Evolutionary conservation across 2,329 filamentous ascomycete genomes (phyloP).

Genomic region (Plenodomus biglobosus): DNA sequence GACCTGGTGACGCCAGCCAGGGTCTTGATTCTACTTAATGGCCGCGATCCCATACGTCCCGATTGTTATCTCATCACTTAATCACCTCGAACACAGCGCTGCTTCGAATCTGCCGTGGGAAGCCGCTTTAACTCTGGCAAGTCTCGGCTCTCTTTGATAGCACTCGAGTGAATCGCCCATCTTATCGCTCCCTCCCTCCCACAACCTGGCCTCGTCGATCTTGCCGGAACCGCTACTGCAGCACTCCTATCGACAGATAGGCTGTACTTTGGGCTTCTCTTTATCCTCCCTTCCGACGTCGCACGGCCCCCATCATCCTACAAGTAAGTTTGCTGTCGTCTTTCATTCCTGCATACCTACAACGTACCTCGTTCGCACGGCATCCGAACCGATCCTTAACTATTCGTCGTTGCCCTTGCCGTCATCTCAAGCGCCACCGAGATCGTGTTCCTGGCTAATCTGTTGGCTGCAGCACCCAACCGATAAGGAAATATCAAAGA

Average conservation of each 20-base stretch:
- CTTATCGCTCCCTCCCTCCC: conserved; percentile 38
- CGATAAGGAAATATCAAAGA: conserved; percentile 41
- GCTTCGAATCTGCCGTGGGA: conserved; percentile 26
- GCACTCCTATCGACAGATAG: conserved; percentile 5
- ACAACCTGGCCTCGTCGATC: conserved; percentile 18
- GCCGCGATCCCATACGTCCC: conserved; percentile 14
- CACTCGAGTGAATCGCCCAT: conserved; percentile 12
- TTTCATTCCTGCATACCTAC: conserved; percentile 14
- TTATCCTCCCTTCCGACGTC: conserved; percentile 25
- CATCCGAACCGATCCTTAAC: conserved; percentile 1
- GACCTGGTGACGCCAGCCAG: conserved; percentile 13
- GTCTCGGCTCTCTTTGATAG: conserved; percentile 31
- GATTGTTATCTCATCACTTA: conserved; percentile 13
- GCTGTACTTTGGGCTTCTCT: conserved; percentile 11
- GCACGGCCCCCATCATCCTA: conserved; percentile 22
- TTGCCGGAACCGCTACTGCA: conserved; percentile 10
- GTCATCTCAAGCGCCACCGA: conserved; percentile 16
- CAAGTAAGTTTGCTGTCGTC: conserved; percentile 27
- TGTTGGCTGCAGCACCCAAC: conserved; percentile 31
- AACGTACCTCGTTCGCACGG: conserved; percentile 9
- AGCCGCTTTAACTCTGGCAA: conserved; percentile 36
- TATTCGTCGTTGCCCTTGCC: conserved; percentile 10
- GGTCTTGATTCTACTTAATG: conserved; percentile 27
- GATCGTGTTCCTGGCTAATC: conserved; percentile 40
- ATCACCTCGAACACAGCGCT: conserved; percentile 14